A percentile compares a stretch with the other conserved stretches of the same genome.
Conservation (phyloP, 345 rosid species). For the Stellera chamaejasme region DNA sequence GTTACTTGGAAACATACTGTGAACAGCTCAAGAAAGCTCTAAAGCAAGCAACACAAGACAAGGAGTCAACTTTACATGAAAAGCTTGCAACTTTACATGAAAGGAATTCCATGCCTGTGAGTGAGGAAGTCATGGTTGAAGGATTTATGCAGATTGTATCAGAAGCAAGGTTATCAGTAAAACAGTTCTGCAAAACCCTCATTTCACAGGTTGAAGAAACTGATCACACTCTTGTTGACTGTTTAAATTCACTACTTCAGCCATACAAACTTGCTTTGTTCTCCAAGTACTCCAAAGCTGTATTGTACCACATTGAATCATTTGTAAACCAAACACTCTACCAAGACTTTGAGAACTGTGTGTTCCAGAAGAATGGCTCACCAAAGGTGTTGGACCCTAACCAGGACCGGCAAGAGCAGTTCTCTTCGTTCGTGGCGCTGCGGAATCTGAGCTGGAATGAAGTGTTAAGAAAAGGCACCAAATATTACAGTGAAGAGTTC, state of each 20-base stretch:
- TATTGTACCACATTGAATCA: constrained; percentile 73
- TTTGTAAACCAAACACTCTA: constrained; percentile 71
- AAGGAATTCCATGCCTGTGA: constrained; percentile 59
- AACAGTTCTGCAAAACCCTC: constrained; percentile 83
- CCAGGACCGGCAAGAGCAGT: constrained; percentile 69
- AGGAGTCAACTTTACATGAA: constrained; percentile 23
- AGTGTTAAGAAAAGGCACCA: constrained; percentile 84
- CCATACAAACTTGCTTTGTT: constrained; percentile 54
- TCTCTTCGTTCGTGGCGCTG: constrained; percentile 62
- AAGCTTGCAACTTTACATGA: constrained; percentile 27
- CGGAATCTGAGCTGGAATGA: constrained; percentile 95
- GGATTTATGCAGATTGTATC: constrained; percentile 91
- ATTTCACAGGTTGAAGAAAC: constrained; percentile 62
- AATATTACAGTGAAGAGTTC: constrained; percentile 86
- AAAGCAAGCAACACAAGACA: constrained; percentile 47
- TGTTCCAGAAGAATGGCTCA: constrained; percentile 72
- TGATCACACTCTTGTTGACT: constrained; percentile 42
- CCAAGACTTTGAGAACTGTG: constrained; percentile 85
- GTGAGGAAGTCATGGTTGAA: constrained; percentile 83
- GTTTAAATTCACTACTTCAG: constrained; percentile 55
- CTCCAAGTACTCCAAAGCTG: constrained; percentile 59
- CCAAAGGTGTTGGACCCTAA: constrained; percentile 65
- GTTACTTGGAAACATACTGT: constrained; percentile 75
- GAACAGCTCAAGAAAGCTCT: constrained; percentile 74
- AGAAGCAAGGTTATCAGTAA: constrained; percentile 86